These are phyloP conservation scores for Talaromyces proteolyticus DNA, from an alignment of 495 filamentous ascomycete species.

Conservation along the genomic window DNA sequence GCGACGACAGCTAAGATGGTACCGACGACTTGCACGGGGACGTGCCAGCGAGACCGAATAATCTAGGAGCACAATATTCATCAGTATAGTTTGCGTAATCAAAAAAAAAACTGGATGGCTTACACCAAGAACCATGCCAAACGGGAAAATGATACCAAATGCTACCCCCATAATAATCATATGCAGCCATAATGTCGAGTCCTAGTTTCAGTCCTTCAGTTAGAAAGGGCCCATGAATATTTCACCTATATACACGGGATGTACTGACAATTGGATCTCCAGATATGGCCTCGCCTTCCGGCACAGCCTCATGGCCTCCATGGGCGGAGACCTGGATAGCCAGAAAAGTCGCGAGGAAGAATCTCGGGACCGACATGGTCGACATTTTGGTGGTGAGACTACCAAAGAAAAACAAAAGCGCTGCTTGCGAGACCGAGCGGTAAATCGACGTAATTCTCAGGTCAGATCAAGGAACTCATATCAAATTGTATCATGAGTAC, in stretches of 20 bases:
- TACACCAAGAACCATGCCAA: constrained; percentile 94
- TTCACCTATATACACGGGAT: neutral
- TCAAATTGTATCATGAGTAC: no score
- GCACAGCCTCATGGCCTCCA: constrained; percentile 70
- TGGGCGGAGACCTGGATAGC: constrained; percentile 46
- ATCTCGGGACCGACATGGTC: constrained; percentile 1
- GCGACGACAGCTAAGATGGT: constrained; percentile 71
- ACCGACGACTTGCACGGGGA: constrained; percentile 76
- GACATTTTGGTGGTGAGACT: no score
- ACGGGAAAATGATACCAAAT: constrained; percentile 87
- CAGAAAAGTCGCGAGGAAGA: constrained; percentile 21
- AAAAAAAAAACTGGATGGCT: constrained; percentile 17
- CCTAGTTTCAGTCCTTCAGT: constrained; percentile 37
- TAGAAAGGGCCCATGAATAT: constrained; percentile 2
- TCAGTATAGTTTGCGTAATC: neutral
- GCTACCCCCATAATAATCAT: constrained; percentile 82
- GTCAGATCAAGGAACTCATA: no score
- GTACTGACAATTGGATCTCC: constrained; percentile 74
- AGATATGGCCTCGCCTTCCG: constrained; percentile 71
- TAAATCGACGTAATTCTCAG: neutral
- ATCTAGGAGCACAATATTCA: constrained; percentile 48
- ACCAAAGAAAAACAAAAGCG: no score
- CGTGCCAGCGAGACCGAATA: constrained; percentile 86
- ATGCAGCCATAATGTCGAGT: constrained; percentile 86
- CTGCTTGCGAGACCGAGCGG: neutral